Conservation (phyloP, 192 early-diverging fungal species). For the Rhizoclosmatium globosum region DNA sequence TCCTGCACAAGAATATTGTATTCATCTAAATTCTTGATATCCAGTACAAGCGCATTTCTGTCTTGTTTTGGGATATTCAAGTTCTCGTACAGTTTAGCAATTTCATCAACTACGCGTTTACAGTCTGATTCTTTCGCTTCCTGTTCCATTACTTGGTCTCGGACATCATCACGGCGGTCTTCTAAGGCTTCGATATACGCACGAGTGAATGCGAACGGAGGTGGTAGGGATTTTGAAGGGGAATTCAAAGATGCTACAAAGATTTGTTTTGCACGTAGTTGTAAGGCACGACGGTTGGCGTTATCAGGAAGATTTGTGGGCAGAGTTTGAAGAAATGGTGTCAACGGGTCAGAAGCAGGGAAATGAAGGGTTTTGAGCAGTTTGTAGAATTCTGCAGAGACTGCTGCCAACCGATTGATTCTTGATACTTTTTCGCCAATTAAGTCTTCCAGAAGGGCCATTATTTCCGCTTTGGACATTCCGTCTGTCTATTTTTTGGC, state of each 20-base stretch:
- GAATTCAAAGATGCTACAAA: conserved; percentile 5
- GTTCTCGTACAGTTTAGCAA: background rate
- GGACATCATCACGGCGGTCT: conserved; percentile 15
- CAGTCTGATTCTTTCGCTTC: conserved; percentile 3
- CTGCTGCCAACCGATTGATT: conserved; percentile 7
- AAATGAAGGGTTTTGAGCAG: background rate
- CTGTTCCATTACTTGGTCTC: conserved; percentile 8
- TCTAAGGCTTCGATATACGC: conserved; percentile 9
- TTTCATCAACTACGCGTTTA: background rate
- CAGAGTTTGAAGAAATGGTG: background rate
- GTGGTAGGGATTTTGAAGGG: background rate
- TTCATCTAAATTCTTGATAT: background rate
- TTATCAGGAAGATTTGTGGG: background rate
- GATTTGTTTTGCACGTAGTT: conserved; percentile 2
- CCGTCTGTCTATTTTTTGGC: background rate
- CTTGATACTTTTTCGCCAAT: conserved; percentile 19
- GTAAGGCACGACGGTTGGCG: background rate
- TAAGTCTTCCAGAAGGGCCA: conserved; percentile 7
- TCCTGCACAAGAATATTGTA: background rate
- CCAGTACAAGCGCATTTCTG: background rate
- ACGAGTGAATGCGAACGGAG: conserved; percentile 1
- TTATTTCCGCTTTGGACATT: background rate
- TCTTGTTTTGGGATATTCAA: conserved; percentile 6
- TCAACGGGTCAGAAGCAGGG: background rate
- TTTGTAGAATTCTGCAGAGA: conserved; percentile 7